Evolutionary conservation across 148 eudicot species (phyloP).

Genomic region (Limonium bicolor): DNA sequence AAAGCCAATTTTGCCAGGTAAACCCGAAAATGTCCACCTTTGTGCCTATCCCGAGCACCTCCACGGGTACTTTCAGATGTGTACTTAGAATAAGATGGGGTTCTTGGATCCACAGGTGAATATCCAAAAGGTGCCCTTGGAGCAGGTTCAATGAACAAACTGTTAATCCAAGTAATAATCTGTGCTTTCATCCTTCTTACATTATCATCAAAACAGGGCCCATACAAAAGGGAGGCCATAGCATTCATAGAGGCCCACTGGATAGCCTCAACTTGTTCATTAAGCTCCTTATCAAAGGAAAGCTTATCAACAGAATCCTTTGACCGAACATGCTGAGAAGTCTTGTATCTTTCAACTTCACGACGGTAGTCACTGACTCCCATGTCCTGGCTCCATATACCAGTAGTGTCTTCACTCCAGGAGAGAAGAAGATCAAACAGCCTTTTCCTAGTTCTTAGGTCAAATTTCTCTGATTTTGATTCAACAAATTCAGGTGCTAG

Average conservation of each 20-base stretch:
- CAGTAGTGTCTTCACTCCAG: slow-evolving; percentile 81
- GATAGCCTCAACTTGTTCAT: slow-evolving; percentile 94
- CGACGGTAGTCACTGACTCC: slow-evolving; percentile 87
- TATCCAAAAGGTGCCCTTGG: slow-evolving; percentile 95
- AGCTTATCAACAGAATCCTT: slow-evolving; percentile 94
- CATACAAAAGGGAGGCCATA: slow-evolving; percentile 89
- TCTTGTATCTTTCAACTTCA: slow-evolving; percentile 92
- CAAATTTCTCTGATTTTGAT: slow-evolving; percentile 90
- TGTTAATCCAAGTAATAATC: slow-evolving; percentile 92
- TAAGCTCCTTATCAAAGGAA: slow-evolving; percentile 85
- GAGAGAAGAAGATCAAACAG: slow-evolving; percentile 88
- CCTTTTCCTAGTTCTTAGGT: slow-evolving; percentile 72
- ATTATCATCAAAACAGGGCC: slow-evolving; percentile 98
- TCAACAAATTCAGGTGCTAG: slow-evolving; percentile 98
- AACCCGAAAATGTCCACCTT: slow-evolving; percentile 87
- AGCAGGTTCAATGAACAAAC: slow-evolving; percentile 92
- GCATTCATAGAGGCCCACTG: slow-evolving; percentile 99
- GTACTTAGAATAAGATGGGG: slow-evolving; percentile 84
- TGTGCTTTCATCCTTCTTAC: slow-evolving; percentile 98
- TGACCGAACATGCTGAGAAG: slow-evolving; percentile 79
- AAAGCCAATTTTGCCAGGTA: slow-evolving; percentile 85
- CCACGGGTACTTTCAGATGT: slow-evolving; percentile 79
- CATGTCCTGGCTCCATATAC: slow-evolving; percentile 84
- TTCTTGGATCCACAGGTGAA: slow-evolving; percentile 99
- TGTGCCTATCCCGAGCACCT: slow-evolving; percentile 78